Base-by-base conservation (phyloP, 225 moss, liverwort and hornwort genomes). In the Bryoerythrophyllum caledonicum region DNA sequence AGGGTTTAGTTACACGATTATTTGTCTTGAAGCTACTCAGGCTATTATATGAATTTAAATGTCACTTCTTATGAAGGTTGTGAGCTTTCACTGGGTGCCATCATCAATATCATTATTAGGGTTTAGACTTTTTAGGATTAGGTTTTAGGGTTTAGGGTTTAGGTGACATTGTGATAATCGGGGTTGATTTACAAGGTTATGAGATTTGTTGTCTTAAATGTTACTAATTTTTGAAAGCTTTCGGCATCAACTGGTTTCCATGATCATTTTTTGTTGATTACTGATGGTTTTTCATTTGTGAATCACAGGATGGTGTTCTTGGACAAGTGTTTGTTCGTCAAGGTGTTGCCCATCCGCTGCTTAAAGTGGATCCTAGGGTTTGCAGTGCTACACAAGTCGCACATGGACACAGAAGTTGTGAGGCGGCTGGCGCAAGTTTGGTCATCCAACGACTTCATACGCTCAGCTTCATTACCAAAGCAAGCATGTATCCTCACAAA, bases 401-500 rank as follows among this genome's bases (percentile, higher is more conserved):
- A n/a, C n/a, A n/a, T n/a, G n/a, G n/a, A n/a, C n/a, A n/a, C n/a
- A n/a, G n/a, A n/a, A n/a, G n/a, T n/a, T n/a, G n/a, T n/a, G n/a
- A n/a, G n/a, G n/a, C n/a, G n/a, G n/a, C n/a, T 97, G 25, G 92
- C 88, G 65, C 92, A 93, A 79, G 82, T 72, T 34, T 97, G 97
- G 97, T 86, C 94, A 67, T 83, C 77, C 23, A 93, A 91, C 44
- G 90, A 90, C 69, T 94, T 97, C 70, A 85, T 94, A 69, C 92
- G 94, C 68, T 87, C 89, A 63, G 86, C 85, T 76, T 74, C 91
- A 64, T 61, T 91, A 43, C 70, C 87, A 63, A 90, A 91, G 81
- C 96, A 97, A 81, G 92, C 92, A 38, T 97, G 96, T 94, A 96
- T 96, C 96, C 92, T 87, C 71, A n/a, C n/a, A n/a, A n/a, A n/a